Percentiles rank a stretch among this genome's conserved stretches.
Conservation (phyloP, 1,139 yeast species). For the Geotrichum australiense region DNA sequence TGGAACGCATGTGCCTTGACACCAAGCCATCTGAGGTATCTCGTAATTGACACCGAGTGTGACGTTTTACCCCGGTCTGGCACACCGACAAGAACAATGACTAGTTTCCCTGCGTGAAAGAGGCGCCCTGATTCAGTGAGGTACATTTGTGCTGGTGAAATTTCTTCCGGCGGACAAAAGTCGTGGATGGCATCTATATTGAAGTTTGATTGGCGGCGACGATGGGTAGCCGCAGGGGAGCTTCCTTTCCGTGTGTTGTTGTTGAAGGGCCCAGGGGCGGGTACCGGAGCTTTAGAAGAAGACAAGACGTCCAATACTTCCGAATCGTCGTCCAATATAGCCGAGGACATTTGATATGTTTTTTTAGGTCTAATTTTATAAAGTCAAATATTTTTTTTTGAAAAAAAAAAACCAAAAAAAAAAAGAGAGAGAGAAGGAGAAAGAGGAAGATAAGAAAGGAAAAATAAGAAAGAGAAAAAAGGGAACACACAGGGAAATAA, state of each 20-base stretch:
- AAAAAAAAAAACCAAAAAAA: too few relatives aligned
- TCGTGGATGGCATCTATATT: constrained; percentile 31
- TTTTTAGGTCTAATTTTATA: too few relatives aligned
- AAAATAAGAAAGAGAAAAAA: too few relatives aligned
- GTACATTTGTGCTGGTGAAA: constrained; percentile 70
- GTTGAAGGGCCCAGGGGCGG: constrained; percentile 14
- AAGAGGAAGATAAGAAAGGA: too few relatives aligned
- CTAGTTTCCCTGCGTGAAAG: constrained; percentile 91
- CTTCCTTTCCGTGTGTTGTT: constrained; percentile 6
- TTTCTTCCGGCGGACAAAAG: constrained; percentile 32
- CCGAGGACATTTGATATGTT: too few relatives aligned
- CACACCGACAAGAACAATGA: constrained; percentile 81
- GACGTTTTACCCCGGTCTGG: constrained; percentile 97
- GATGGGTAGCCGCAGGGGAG: neutral
- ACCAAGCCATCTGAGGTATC: constrained; percentile 89
- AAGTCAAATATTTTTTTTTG: too few relatives aligned
- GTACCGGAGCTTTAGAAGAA: too few relatives aligned
- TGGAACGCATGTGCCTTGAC: constrained; percentile 90
- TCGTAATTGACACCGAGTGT: constrained; percentile 78
- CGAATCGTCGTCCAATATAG: too few relatives aligned
- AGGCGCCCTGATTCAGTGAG: constrained; percentile 84
- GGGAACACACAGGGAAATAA: too few relatives aligned
- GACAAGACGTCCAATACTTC: too few relatives aligned
- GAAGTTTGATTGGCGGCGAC: constrained; percentile 13
- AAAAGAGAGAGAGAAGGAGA: too few relatives aligned